Percentiles rank a stretch among this genome's conserved stretches.
Conservation (phyloP, 805 yeast species). For the Suhomyces sp. region DNA sequence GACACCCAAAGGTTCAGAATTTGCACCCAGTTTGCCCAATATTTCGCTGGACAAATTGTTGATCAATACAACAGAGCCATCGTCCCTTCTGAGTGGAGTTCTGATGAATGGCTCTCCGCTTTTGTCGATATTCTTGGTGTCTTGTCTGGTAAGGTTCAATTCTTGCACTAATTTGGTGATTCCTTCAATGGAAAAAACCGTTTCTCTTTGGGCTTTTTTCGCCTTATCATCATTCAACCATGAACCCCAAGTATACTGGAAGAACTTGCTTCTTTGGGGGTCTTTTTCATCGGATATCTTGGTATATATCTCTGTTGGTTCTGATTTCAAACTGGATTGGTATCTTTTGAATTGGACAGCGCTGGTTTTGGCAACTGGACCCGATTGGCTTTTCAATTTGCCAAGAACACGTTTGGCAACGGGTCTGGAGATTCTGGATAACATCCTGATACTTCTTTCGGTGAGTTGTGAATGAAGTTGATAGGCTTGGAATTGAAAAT, state of each 20-base stretch:
- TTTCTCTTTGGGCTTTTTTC: conserved; percentile 74
- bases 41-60: conserved; percentile 46
- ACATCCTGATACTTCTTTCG: conserved; percentile 8
- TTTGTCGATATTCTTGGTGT: conserved; percentile 22
- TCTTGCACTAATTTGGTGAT: conserved; percentile 52
- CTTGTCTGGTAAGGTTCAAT: conserved; percentile 38
- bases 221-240: conserved; percentile 80
- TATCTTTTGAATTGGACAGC: background rate
- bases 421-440: conserved; percentile 9
- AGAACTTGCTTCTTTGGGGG: conserved; percentile 69
- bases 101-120: conserved; percentile 22
- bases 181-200: conserved; percentile 81
- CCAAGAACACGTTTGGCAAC: background rate
- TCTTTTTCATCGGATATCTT: conserved; percentile 59
- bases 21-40: conserved; percentile 45
- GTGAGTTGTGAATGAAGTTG: too few species aligned
- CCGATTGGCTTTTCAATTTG: background rate
- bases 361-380: background rate
- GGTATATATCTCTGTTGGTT: conserved; percentile 48
- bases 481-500: too few species aligned
- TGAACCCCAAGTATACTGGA: conserved; percentile 91
- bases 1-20: conserved; percentile 49
- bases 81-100: conserved; percentile 40
- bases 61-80: conserved; percentile 44
- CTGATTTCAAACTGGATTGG: conserved; percentile 4